Evolutionary conservation across 768 basidiomycete species (phyloP), one percentile per base, ranked within the genome.

Genomic region (Pisolithus marmoratus): DNA sequence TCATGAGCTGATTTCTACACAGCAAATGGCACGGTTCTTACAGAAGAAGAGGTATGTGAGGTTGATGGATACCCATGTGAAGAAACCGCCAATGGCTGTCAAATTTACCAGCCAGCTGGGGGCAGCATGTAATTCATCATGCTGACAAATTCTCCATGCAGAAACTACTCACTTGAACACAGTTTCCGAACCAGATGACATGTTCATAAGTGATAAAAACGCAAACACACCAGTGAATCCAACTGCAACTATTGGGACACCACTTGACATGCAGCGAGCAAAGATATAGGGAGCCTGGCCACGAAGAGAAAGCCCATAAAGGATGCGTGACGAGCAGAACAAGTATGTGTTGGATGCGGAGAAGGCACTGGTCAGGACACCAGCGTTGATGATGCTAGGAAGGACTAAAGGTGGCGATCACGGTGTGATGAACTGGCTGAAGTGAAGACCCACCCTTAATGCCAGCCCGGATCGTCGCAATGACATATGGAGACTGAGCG

Each of bases 401-500:
- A 86, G 70, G 3, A 74, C 81, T 74, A 19, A 57, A n/a, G 41
- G 19, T 19, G 51, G 44, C 55, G 41, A 17, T 38, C 9, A 20
- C 22, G 19, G 40, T 36, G n/a, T 12, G 14, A 5, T 31, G 27
- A 29, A 19, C n/a, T 14, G 8, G 22, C n/a, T 4, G 11, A 36
- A 19, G 19, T 47, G 40, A 22, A 34, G 34, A 34, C 56, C 8
- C 45, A 77, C 76, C 78, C 68, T 78, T 82, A 62, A 90, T 80
- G 15, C 87, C 84, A 0, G 86, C 83, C 38, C 76, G 73, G 29
- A 68, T 76, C 57, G 91, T 82, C 7, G 89, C 89, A 55, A 92
- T 85, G 54, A 92, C 88, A 68, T 87, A 94, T 3, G 90, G 90
- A 4, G 87, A 89, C 48, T 83, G 59, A 0, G 85, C 79, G 14